A percentile compares a stretch with the other conserved stretches of the same genome.
Conservation (phyloP, 768 basidiomycete genomes). For the Phanerochaete sordida region DNA sequence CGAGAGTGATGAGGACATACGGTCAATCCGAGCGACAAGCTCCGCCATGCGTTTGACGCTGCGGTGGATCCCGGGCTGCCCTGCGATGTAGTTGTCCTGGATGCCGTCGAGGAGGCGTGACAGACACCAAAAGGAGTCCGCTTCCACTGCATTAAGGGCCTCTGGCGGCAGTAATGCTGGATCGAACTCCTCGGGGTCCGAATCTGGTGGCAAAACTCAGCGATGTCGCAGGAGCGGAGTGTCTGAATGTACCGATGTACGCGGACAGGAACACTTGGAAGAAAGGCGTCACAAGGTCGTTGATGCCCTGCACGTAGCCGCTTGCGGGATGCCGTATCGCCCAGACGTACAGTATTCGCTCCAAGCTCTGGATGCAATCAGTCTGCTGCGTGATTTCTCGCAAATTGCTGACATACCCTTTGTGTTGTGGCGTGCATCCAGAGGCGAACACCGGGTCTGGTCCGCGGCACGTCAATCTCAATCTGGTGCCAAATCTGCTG, state of each 20-base stretch:
- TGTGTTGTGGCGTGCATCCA: constrained; percentile 94
- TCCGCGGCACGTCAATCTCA: constrained; percentile 96
- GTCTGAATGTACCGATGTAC: constrained; percentile 70
- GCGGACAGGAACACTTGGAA: constrained; percentile 95
- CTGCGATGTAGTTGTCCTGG: constrained; percentile 96
- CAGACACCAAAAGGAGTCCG: constrained; percentile 98
- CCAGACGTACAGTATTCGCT: constrained; percentile 97
- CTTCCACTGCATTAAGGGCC: constrained; percentile 84
- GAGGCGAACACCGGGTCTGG: constrained; percentile 82
- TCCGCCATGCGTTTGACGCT: constrained; percentile 94
- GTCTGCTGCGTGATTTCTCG: not conserved
- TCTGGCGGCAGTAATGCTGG: constrained; percentile 65
- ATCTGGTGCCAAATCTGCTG: constrained; percentile 99
- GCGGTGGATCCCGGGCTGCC: constrained; percentile 94
- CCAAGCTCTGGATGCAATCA: constrained; percentile 63
- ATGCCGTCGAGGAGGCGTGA: constrained; percentile 94
- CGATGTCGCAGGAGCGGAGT: not conserved
- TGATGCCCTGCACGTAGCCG: constrained; percentile 99
- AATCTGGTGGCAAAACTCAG: constrained; percentile 46
- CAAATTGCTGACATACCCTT: constrained; percentile 49
- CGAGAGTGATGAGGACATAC: constrained; percentile 38
- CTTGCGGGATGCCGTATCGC: constrained; percentile 98
- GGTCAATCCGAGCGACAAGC: constrained; percentile 86
- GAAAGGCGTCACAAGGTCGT: constrained; percentile 96
- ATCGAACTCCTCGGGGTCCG: constrained; percentile 88